Base-by-base conservation (phyloP, 2,329 filamentous ascomycete genomes). In the Penicillium sp. region DNA sequence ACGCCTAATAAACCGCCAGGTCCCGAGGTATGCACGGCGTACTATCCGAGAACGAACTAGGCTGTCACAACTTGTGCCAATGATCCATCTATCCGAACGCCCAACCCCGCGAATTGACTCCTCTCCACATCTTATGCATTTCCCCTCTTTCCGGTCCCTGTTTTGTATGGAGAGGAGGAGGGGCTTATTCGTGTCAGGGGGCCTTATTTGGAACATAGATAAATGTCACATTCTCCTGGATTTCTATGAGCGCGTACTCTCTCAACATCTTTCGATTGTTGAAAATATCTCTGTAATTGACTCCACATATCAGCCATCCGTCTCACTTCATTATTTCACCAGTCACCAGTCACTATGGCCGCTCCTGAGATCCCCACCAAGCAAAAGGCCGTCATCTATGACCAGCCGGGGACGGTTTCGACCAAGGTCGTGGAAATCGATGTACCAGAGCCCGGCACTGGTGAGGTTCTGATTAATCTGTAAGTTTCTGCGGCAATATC, bases 341-440 rank as follows among this genome's bases (percentile, higher is more conserved):
- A 30, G 5, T 40, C 51, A 66, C 10, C 18, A 30, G 5, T 40
- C 51, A 66, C 41, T 7, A 75, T 75, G 73, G 59, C 68, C 53
- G 59, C 61, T n/a, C 61, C 71, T 34, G 72, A 77, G 30, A 74
- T 81, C 23, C 79, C 85, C 4, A 78, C 80, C 64, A 85, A 81
- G 57, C 82, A 87, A 70, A 87, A 86, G 71, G 85, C 84, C 35
- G 71, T 74, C 54, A 74, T 88, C 53, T 88, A 87, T 65, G 84
- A 88, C 71, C 80, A 84, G 64, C 85, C 85, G 0, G 85, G 85
- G 45, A 79, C 76, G 3, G 78, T 88, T 56, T 87, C 84, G 2
- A 87, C 84, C 7, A 85, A 86, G 68, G 73, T 88, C 43, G 80
- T 82, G 54, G 82, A 83, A 55, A 70, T 87, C 44, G 84, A 87